A percentile compares a stretch with the other conserved stretches of the same genome.
Evolutionary conservation across 306 rosid genomes (phyloP).

Genomic region (Pterocarpus santalinus): DNA sequence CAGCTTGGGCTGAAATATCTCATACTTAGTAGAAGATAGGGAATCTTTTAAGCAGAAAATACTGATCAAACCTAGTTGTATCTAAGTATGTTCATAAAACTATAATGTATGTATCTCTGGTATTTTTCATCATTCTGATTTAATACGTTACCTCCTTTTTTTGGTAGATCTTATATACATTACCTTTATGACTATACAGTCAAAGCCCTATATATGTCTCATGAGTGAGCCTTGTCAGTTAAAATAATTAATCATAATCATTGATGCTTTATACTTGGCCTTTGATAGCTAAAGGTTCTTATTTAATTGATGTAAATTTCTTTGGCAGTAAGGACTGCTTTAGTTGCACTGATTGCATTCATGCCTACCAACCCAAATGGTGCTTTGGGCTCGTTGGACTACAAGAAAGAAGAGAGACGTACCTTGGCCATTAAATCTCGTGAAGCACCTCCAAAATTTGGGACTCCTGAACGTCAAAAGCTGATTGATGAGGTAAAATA

Average conservation of each 20-base stretch:
- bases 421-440: slow-evolving; percentile 84
- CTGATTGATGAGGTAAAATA: slow-evolving; percentile 65
- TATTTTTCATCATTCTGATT: slow-evolving; percentile 8
- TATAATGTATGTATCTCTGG: neutral
- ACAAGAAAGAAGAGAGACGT: slow-evolving; percentile 89
- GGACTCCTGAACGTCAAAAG: slow-evolving; percentile 85
- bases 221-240: neutral
- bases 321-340: slow-evolving; percentile 87
- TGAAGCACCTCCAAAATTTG: slow-evolving; percentile 75
- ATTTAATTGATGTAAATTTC: slow-evolving; percentile 17
- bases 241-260: neutral
- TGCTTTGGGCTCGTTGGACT: slow-evolving; percentile 89
- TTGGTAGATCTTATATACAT: neutral
- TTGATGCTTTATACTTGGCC: neutral
- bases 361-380: slow-evolving; percentile 98
- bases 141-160: neutral
- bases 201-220: neutral
- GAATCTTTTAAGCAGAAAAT: slow-evolving; percentile 27
- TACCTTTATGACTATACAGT: neutral
- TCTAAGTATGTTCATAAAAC: neutral
- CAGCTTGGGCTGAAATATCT: neutral
- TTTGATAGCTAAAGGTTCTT: slow-evolving; percentile 28
- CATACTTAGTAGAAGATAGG: neutral
- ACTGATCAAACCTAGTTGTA: slow-evolving; percentile 12
- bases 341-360: slow-evolving; percentile 93